Evolutionary conservation across 2,329 filamentous ascomycete genomes (phyloP).

Genomic region (Hymenotorrendiella dingleyae): DNA sequence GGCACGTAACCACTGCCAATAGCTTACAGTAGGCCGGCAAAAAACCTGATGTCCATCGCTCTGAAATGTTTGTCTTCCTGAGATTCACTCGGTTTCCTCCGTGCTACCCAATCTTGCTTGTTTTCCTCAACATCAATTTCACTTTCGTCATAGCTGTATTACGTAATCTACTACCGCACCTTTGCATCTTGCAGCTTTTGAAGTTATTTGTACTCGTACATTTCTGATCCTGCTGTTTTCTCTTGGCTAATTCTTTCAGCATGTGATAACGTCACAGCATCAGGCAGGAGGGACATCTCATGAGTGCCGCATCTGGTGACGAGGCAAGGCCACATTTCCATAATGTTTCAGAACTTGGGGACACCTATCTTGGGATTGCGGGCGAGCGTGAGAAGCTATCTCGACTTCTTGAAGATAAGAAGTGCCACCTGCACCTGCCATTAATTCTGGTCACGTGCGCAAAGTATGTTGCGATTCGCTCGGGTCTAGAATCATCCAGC

Average conservation of each 20-base stretch:
- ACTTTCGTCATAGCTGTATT: neutral
- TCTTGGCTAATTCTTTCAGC: conserved; percentile 11
- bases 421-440: too few relatives aligned
- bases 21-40: neutral
- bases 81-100: neutral
- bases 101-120: neutral
- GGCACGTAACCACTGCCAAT: neutral
- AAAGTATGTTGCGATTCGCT: too few relatives aligned
- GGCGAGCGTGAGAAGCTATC: too few relatives aligned
- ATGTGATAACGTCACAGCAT: conserved; percentile 26
- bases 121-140: neutral
- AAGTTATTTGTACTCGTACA: neutral
- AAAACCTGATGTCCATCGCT: neutral
- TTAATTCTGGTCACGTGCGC: too few relatives aligned
- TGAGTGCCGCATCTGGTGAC: conserved; percentile 14
- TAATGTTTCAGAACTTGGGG: conserved; percentile 2
- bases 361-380: too few relatives aligned
- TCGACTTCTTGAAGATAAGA: too few relatives aligned
- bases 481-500: too few relatives aligned
- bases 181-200: conserved; percentile 5
- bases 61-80: neutral
- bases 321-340: conserved; percentile 3
- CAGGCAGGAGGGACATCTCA: conserved; percentile 14
- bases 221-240: conserved; percentile 1
- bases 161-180: neutral